Base-by-base conservation (phyloP, 139 green algal species). In the Chlorella sp. region DNA sequence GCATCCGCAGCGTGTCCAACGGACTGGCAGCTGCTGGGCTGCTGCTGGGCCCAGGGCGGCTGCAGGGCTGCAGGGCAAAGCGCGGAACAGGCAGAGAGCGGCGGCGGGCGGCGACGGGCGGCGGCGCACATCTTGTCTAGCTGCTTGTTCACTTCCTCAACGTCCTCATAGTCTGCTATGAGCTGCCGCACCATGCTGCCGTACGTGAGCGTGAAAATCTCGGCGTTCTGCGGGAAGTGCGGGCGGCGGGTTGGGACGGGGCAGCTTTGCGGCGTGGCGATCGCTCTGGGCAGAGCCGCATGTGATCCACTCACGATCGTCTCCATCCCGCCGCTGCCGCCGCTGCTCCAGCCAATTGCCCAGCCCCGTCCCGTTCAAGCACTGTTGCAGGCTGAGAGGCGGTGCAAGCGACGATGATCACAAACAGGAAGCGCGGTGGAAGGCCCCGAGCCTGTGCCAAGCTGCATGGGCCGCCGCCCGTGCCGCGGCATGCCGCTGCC, bases 151-250 rank as follows among this genome's bases (percentile, higher is more conserved):
- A 98, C 96, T 78, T 97, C 95, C n/a, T 96, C 92, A 0, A 98
- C 87, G 74, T 99, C 96, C 75, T 99, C 96, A 70, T 96, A 94
- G 81, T 99, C 97, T 3, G 91, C 86, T 30, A 99, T 92, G 2
- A 99, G 92, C 86, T 99, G 97, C 23, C 97, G 91, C 6, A 99
- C 95, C n/a, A 99, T 92, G 26, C 96, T 95, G 32, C 97, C 97
- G 91, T 99, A 99, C 0, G 95, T 98, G n/a, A 99, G 85, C 9
- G 94, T 96, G 85, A 99, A 97, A 20, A 99, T 93, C 91, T 99
- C 97, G 6, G 96, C 89, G 74, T 98, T 98, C 95, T 97, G 93
- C 76, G 28, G 4, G 41, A 28, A 3, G 72, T 4, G 44, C 16
- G 44, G 51, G 70, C 3, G 67, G 25, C 34, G 78, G 23, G 1